Conservation (phyloP, 495 filamentous ascomycete species). For the Tuber borchii region DNA sequence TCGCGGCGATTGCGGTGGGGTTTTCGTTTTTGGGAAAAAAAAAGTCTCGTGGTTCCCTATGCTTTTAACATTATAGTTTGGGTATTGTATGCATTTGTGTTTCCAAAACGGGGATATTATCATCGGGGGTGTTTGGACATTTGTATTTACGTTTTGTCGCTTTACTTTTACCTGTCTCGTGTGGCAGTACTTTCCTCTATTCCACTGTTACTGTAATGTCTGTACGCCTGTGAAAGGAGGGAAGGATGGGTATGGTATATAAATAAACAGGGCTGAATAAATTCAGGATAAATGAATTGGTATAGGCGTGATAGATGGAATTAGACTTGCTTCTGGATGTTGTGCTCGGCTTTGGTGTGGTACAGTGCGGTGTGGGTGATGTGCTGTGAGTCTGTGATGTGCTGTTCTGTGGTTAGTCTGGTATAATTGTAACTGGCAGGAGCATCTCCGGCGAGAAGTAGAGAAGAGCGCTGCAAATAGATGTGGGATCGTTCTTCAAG, state of each 20-base stretch:
- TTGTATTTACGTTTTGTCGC: constrained; percentile 9
- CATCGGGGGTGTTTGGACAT: constrained; percentile 13
- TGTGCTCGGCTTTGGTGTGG: neutral
- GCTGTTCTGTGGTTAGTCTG: neutral
- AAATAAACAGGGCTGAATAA: neutral
- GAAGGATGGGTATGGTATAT: neutral
- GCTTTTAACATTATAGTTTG: constrained; percentile 1
- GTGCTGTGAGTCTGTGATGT: neutral
- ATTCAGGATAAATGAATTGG: neutral
- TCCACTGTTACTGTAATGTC: neutral
- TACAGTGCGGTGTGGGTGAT: neutral
- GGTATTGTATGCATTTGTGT: neutral
- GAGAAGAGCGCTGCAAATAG: neutral
- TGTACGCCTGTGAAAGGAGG: neutral
- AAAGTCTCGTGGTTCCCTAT: constrained; percentile 7
- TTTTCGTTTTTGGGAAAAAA: neutral
- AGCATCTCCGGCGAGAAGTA: neutral
- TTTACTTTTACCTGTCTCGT: neutral
- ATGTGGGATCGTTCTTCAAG: neutral
- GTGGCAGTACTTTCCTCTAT: neutral
- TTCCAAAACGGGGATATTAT: neutral
- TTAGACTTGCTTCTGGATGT: neutral
- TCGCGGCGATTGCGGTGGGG: neutral
- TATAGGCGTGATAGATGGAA: neutral
- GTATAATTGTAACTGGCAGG: neutral